These are phyloP conservation scores for Fraxinus excelsior DNA, from an alignment of 257 asterid species.

Conservation along the genomic window DNA sequence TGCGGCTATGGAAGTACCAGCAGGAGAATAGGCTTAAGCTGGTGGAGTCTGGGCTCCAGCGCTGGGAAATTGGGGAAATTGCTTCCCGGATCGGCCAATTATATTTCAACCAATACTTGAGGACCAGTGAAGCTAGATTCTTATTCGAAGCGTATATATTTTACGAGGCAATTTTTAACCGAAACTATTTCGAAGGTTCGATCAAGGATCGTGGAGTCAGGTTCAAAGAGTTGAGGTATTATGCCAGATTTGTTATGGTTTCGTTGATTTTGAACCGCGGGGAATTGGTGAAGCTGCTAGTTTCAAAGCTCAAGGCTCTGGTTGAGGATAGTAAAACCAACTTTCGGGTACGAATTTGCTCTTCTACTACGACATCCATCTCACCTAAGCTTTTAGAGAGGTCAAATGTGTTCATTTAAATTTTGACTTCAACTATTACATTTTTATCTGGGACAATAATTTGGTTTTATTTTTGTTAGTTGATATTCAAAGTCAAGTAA, in stretches of 20 bases:
- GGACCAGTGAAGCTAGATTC: conserved; percentile 92
- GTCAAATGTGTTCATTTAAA: neutral
- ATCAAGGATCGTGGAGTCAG: conserved; percentile 74
- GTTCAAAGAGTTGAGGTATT: conserved; percentile 91
- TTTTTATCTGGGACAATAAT: neutral
- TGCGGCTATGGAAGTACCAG: conserved; percentile 89
- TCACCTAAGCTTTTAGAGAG: neutral
- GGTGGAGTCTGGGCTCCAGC: conserved; percentile 72
- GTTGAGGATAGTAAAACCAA: conserved; percentile 73
- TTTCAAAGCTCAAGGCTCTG: conserved; percentile 67
- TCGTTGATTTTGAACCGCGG: conserved; percentile 66
- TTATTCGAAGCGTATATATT: conserved; percentile 84
- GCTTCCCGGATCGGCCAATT: conserved; percentile 99
- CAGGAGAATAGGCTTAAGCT: conserved; percentile 77
- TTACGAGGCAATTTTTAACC: conserved; percentile 81
- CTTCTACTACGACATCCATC: conserved; percentile 13
- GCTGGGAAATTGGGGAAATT: conserved; percentile 99
- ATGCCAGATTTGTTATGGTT: conserved; percentile 89
- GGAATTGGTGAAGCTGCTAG: conserved; percentile 77
- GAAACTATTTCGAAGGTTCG: conserved; percentile 85
- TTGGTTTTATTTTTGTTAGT: neutral
- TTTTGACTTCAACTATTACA: neutral
- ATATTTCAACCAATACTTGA: conserved; percentile 80
- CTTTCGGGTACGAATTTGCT: conserved; percentile 65
- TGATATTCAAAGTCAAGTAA: neutral